Base-by-base conservation (phyloP, 1,284 basidiomycete genomes). In the Ustilago trichophora region DNA sequence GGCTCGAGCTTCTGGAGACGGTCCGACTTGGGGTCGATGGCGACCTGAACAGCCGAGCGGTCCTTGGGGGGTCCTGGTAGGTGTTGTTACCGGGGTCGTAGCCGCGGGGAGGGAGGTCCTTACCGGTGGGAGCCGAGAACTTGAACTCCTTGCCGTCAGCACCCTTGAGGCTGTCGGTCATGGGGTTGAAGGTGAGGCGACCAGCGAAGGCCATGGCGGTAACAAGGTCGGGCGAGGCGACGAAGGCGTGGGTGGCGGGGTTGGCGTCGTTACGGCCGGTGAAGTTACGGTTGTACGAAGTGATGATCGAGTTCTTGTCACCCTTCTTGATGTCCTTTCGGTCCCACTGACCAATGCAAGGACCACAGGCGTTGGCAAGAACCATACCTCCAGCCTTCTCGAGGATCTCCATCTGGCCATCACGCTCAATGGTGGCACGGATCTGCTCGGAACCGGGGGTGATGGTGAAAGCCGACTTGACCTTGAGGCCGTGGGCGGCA, bases 251-350 rank as follows among this genome's bases (percentile, higher is more conserved):
- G 44, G 96, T 99, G 68, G 93, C 93, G 31, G 94, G 93, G 88
- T 98, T 98, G 78, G 95, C 95, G 82, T 98, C 96, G 85, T 98
- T 98, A 83, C 95, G 93, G 66, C 93, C 95, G 76, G 95, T 98
- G 86, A 98, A 98, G 90, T 98, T 98, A 84, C 96, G 93, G 89
- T 98, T 98, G 89, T 98, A 98, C 22, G 94, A 98, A 49, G 95
- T 96, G 85, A 98, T 92, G 86, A 83, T 83, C 63, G 97, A 82
- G 89, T 98, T 98, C 81, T 88, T 86, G 77, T 91, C 91, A 80
- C 95, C 95, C 88, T 94, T 99, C 87, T 91, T 90, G 57, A 98
- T 91, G 80, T 98, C 96, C 76, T 88, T 85, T 81, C 95, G 88
- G 85, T 98, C 93, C 96, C 96, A 98, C 84, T 98, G 95, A 81